Conservation (phyloP, 768 basidiomycete genomes). For the Pleurotus cornucopiae region DNA sequence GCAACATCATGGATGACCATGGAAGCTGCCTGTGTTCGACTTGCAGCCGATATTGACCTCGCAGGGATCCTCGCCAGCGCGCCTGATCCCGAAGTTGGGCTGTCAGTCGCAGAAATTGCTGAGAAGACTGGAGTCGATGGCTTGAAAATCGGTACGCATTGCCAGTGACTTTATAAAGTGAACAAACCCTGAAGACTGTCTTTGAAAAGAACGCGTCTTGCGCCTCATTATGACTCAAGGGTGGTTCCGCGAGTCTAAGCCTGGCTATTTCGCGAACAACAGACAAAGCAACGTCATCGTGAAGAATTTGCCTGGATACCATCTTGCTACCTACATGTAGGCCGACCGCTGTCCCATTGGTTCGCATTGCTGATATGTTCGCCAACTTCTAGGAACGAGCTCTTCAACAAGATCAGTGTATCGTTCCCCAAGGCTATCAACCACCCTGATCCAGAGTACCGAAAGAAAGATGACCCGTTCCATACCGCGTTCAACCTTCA, state of each 20-base stretch:
- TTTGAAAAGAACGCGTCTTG: slow-evolving; percentile 24
- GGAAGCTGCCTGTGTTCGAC: slow-evolving; percentile 27
- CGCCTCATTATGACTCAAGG: slow-evolving; percentile 32
- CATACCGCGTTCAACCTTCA: slow-evolving; percentile 35
- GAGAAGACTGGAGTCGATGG: slow-evolving; percentile 28
- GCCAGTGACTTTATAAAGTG: not conserved
- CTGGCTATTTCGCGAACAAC: slow-evolving; percentile 33
- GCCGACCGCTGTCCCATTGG: not conserved
- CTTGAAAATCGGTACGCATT: slow-evolving; percentile 26
- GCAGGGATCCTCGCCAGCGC: slow-evolving; percentile 23
- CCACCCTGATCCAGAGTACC: slow-evolving; percentile 27
- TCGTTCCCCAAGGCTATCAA: slow-evolving; percentile 30
- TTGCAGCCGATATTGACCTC: slow-evolving; percentile 29
- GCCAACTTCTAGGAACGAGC: slow-evolving; percentile 24
- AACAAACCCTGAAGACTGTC: not conserved
- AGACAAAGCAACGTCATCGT: slow-evolving; percentile 31
- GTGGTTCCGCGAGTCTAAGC: slow-evolving; percentile 32
- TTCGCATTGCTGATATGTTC: not conserved
- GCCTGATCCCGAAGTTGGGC: slow-evolving; percentile 26
- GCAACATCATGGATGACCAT: slow-evolving; percentile 29
- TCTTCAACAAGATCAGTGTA: slow-evolving; percentile 29
- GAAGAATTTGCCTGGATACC: slow-evolving; percentile 28
- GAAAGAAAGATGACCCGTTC: slow-evolving; percentile 27
- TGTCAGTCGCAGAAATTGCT: slow-evolving; percentile 28
- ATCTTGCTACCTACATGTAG: slow-evolving; percentile 33